Conservation (phyloP, 768 basidiomycete species). For the Psilocybe cyanescens region DNA sequence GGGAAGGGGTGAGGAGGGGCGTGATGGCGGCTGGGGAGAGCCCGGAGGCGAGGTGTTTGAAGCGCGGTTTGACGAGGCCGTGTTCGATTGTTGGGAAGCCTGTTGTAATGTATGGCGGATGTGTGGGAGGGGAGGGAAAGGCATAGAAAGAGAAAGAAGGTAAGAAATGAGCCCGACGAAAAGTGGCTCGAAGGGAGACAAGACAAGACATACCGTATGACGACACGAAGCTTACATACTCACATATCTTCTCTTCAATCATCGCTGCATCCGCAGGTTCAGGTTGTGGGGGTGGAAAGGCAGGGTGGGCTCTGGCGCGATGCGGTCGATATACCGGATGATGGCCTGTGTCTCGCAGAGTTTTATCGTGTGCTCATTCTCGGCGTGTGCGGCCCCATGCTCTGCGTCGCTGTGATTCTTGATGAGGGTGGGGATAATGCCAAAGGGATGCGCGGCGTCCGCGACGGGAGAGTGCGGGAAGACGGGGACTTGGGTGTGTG, state of each 20-base stretch:
- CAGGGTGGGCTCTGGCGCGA: slow-evolving; percentile 31
- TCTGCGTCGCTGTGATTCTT: slow-evolving; percentile 1
- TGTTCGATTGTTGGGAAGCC: slow-evolving; percentile 34
- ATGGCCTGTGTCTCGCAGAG: slow-evolving; percentile 37
- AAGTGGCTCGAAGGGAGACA: too few relatives aligned
- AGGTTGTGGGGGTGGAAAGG: slow-evolving; percentile 4
- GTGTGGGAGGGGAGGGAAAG: neutral
- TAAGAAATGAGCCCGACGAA: too few relatives aligned
- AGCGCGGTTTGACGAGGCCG: slow-evolving; percentile 34
- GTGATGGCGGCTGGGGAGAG: slow-evolving; percentile 24
- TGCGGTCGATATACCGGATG: slow-evolving; percentile 33
- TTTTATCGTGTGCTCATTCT: slow-evolving; percentile 20
- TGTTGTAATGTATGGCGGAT: slow-evolving; percentile 9
- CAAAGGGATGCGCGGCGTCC: slow-evolving; percentile 31
- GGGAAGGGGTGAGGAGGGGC: slow-evolving; percentile 22
- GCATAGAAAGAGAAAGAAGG: too few relatives aligned
- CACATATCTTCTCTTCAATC: slow-evolving; percentile 37
- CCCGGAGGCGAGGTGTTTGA: slow-evolving; percentile 30
- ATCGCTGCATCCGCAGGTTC: slow-evolving; percentile 1
- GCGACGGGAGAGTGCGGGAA: slow-evolving; percentile 26
- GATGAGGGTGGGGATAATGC: slow-evolving; percentile 35
- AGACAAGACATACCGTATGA: slow-evolving; percentile 28
- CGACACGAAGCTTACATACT: slow-evolving; percentile 34
- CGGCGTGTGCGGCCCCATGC: slow-evolving; percentile 16
- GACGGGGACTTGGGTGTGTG: slow-evolving; percentile 26